These are phyloP conservation scores for Curvularia hawaiiensis DNA, from an alignment of 2,329 filamentous ascomycete species.

Conservation along the genomic window DNA sequence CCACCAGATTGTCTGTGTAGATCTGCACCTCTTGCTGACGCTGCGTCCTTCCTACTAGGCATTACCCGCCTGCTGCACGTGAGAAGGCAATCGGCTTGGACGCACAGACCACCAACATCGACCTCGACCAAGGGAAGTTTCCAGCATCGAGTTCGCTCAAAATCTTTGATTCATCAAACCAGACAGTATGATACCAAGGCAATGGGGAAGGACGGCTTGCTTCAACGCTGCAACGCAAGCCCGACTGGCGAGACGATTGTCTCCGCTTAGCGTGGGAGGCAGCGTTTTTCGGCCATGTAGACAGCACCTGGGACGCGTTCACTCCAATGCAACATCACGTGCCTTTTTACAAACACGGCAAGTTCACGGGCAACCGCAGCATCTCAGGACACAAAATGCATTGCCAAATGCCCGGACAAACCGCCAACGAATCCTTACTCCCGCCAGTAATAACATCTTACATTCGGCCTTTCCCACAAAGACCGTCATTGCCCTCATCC, in stretches of 20 bases:
- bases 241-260: conserved; percentile 7
- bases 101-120: conserved; percentile 10
- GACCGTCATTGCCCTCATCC: conserved; percentile 32
- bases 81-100: conserved; percentile 8
- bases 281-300: conserved; percentile 20
- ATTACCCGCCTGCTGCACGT: conserved; percentile 9
- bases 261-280: conserved; percentile 9
- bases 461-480: conserved; percentile 43
- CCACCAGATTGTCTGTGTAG: background rate
- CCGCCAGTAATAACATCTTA: conserved; percentile 11
- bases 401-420: background rate
- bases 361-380: background rate
- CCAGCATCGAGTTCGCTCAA: background rate
- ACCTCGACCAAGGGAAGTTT: conserved; percentile 9
- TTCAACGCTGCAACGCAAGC: conserved; percentile 6
- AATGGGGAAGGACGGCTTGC: conserved; percentile 12
- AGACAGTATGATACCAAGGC: conserved; percentile 18
- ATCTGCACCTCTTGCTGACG: background rate
- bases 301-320: conserved; percentile 17
- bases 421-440: background rate
- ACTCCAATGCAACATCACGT: conserved; percentile 23
- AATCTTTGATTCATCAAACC: background rate
- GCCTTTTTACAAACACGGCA: conserved; percentile 9
- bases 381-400: background rate
- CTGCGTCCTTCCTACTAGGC: background rate